phyloP scores from a whole-genome alignment of 2,329 filamentous ascomycete species.

The Stagonosporopsis tanaceti region DNA sequence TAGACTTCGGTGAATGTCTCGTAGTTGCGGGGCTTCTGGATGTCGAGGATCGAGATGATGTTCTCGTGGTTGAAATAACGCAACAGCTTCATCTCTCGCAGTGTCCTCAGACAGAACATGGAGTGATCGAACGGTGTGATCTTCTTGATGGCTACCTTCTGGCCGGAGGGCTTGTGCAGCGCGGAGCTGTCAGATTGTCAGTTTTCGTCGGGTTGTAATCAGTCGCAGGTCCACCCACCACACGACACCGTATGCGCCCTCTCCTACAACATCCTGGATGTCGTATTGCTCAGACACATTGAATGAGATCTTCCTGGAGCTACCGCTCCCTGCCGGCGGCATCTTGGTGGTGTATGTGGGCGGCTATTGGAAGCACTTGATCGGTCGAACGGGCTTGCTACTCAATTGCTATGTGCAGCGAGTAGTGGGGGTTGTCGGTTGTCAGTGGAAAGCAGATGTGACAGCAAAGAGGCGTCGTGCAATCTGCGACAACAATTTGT shows the following conservation, averaged over 20 bases:
- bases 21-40: constrained; percentile 96
- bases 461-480: constrained; percentile 10
- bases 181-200: constrained; percentile 73
- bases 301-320: constrained; percentile 94
- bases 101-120: constrained; percentile 95
- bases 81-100: constrained; percentile 98
- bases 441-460: constrained; percentile 6
- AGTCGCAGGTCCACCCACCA: constrained; percentile 69
- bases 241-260: constrained; percentile 97
- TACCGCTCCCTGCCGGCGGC: constrained; percentile 54
- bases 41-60: constrained; percentile 99
- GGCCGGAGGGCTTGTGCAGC: constrained; percentile 95
- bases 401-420: constrained; percentile 23
- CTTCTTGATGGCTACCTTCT: constrained; percentile 99
- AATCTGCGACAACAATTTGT: constrained; percentile 31
- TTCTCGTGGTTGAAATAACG: constrained; percentile 99
- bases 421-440: constrained; percentile 9
- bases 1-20: constrained; percentile 98
- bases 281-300: constrained; percentile 99
- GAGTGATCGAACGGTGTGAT: constrained; percentile 99
- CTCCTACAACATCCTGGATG: constrained; percentile 98
- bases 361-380: constrained; percentile 23
- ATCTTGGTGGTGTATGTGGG: constrained; percentile 38
- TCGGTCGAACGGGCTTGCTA: constrained; percentile 25
- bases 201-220: constrained; percentile 5